Base-by-base conservation (phyloP, 2,329 filamentous ascomycete genomes). In the Fusarium virguliforme region DNA sequence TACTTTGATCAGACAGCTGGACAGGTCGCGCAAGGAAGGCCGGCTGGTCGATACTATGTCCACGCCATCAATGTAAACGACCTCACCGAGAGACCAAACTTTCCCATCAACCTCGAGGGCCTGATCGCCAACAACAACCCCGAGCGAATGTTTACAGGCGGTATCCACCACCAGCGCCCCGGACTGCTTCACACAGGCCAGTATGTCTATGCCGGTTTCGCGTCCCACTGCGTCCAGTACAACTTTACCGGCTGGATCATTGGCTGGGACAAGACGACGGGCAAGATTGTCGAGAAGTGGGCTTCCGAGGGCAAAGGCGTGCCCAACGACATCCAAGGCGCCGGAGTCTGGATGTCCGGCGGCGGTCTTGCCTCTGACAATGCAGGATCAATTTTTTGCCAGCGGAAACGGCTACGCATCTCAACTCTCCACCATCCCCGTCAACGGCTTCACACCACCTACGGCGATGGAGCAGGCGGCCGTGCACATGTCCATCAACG, bases 211-310 rank as follows among this genome's bases (percentile, higher is more conserved):
- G 85, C 83, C 0, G 86, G 81, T 0, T 88, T 89, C 65, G 87
- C 85, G 0, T 87, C 85, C 9, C 84, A 88, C 66, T 89, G 87
- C 55, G 87, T 87, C 26, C 81, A 85, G 61, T 89, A 85, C 75
- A 87, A 89, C 72, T 88, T 88, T 67, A 87, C 86, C 1, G 85
- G 86, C 26, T 84, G 83, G 79, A 78, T 88, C 41, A 80, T 88
- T 41, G 85, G 85, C 4, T 82, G 84, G 73, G 81, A 86, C 75
- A 83, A 84, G 64, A 81, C 79, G 1, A 79, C 76, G 0, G 80
- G 81, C 13, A 70, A 78, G 22, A 68, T 81, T 30, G 80, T 83
- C 18, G 81, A 82, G 70, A 73, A 73, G 6, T 86, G 79, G 71
- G 80, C 84, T 1, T 84, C 81, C 8, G 79, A 85, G 50, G 80